Percentiles rank a stretch among this genome's conserved stretches.
Evolutionary conservation across 1,139 yeast genomes (phyloP).

Genomic region (Hansenula sp.): DNA sequence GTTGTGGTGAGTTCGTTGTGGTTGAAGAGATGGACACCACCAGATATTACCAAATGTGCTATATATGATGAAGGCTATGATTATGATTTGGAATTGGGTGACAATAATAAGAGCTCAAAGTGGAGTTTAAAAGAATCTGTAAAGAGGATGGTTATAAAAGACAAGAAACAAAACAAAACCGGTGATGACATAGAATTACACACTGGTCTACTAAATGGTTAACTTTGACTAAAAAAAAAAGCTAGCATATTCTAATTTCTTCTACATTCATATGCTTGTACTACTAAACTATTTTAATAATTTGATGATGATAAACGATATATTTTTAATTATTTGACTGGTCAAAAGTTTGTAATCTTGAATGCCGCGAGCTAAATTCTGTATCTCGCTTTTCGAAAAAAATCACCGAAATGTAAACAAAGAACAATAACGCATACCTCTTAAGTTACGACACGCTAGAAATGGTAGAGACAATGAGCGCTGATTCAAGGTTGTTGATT

Average conservation of each 20-base stretch:
- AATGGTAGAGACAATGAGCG: background rate
- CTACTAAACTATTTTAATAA: too few species aligned
- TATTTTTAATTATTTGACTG: background rate
- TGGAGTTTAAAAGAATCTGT: slow-evolving; percentile 13
- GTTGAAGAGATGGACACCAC: slow-evolving; percentile 60
- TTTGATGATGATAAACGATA: background rate
- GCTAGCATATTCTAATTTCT: background rate
- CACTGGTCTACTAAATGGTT: slow-evolving; percentile 8
- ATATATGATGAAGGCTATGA: slow-evolving; percentile 3
- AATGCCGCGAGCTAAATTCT: background rate
- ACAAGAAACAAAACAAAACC: background rate
- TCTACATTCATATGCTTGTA: background rate
- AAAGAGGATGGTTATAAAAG: slow-evolving; percentile 8
- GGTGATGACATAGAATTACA: slow-evolving; percentile 18
- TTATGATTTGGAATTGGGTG: slow-evolving; percentile 14
- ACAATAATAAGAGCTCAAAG: slow-evolving; percentile 6
- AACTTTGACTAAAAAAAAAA: background rate
- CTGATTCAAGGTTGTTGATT: slow-evolving; percentile 16
- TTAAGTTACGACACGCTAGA: background rate
- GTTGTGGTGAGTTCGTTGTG: slow-evolving; percentile 79
- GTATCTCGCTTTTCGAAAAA: background rate
- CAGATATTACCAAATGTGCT: slow-evolving; percentile 21
- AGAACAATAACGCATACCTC: background rate
- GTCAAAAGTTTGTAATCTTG: background rate
- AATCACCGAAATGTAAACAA: slow-evolving; percentile 2